Conservation (phyloP, 202 grass and related monocot species). For the Panicum virgatum region DNA sequence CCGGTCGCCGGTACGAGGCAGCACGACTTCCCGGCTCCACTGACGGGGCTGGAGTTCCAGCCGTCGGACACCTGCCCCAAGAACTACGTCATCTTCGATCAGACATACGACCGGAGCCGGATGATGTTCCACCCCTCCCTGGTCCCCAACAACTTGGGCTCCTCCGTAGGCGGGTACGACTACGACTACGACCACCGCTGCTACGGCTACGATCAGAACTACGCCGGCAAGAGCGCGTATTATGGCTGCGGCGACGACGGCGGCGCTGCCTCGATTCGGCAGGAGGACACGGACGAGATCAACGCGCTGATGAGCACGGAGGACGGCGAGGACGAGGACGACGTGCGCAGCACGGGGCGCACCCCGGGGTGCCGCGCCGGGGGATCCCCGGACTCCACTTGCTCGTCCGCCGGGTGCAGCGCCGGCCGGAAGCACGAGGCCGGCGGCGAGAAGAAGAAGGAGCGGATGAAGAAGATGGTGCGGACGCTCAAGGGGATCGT, state of each 20-base stretch:
- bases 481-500: constrained; percentile 87
- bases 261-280: constrained; percentile 30
- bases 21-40: constrained; percentile 64
- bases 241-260: constrained; percentile 17
- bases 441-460: constrained; percentile 61
- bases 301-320: constrained; percentile 78
- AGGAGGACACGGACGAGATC: constrained; percentile 73
- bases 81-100: constrained; percentile 89
- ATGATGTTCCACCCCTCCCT: constrained; percentile 84
- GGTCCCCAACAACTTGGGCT: constrained; percentile 62
- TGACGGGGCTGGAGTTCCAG: constrained; percentile 69
- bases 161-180: background rate
- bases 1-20: constrained; percentile 44
- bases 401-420: constrained; percentile 48
- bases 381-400: constrained; percentile 63
- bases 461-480: constrained; percentile 98
- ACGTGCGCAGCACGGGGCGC: constrained; percentile 68
- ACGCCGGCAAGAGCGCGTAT: constrained; percentile 33
- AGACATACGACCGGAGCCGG: constrained; percentile 66
- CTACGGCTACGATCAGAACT: constrained; percentile 21
- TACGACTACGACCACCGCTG: constrained; percentile 8
- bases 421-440: background rate
- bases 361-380: constrained; percentile 46
- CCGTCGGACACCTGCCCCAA: constrained; percentile 72
- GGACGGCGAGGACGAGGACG: constrained; percentile 68